phyloP scores from a whole-genome alignment of 345 rosid species.

The Eucalyptus viminalis region DNA sequence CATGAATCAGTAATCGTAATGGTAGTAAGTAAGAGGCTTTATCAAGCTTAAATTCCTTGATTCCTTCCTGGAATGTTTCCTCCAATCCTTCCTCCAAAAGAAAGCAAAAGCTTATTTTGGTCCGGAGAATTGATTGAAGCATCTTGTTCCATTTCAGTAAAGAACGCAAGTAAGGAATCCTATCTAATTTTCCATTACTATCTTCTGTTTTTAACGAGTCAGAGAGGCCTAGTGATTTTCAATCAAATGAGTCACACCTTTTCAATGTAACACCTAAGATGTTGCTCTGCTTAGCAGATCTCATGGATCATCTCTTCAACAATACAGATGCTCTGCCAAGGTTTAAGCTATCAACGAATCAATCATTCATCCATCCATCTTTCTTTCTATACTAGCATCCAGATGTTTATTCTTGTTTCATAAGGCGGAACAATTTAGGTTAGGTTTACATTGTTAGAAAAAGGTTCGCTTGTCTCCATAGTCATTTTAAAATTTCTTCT shows the following conservation, averaged over 20 bases:
- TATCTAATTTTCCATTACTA: neutral
- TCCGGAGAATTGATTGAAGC: neutral
- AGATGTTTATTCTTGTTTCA: neutral
- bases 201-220: neutral
- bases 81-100: neutral
- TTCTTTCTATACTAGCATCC: neutral
- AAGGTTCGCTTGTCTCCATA: neutral
- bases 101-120: neutral
- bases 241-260: neutral
- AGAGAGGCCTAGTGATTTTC: neutral
- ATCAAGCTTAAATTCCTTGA: neutral
- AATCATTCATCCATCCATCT: neutral
- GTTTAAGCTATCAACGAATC: neutral
- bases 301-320: too few species aligned
- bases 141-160: neutral
- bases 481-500: neutral
- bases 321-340: neutral
- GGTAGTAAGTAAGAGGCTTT: neutral
- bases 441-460: neutral
- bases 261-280: neutral
- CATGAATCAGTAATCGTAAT: neutral
- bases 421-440: neutral
- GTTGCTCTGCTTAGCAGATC: too few species aligned
- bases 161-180: neutral
- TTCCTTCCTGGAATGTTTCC: neutral